Conservation (phyloP, 345 rosid genomes). For the Corymbia maculata region DNA sequence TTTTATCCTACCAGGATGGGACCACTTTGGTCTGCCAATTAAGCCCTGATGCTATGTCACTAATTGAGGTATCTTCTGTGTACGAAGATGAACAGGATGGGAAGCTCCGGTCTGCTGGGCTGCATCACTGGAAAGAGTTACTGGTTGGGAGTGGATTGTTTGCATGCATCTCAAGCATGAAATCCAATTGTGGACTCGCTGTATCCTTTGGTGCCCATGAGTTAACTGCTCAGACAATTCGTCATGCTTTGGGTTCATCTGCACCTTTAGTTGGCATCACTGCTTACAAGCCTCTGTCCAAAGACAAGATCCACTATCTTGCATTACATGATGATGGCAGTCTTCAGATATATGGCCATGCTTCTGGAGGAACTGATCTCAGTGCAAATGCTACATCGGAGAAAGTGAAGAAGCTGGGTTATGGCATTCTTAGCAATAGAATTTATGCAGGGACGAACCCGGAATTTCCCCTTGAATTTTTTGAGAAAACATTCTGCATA, state of each 20-base stretch:
- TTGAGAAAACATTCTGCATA: conserved; percentile 89
- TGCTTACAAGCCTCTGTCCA: conserved; percentile 89
- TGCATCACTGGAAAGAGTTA: conserved; percentile 92
- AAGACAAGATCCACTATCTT: conserved; percentile 88
- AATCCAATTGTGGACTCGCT: conserved; percentile 69
- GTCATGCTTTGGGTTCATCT: conserved; percentile 74
- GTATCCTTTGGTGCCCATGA: conserved; percentile 52
- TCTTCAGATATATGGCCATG: conserved; percentile 86
- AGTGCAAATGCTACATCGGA: conserved; percentile 59
- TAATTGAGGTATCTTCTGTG: conserved; percentile 57
- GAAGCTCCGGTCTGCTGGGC: conserved; percentile 57
- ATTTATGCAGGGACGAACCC: conserved; percentile 75
- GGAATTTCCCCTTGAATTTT: conserved; percentile 94
- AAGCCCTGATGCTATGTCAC: conserved; percentile 51
- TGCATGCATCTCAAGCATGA: conserved; percentile 68
- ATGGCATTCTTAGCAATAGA: conserved; percentile 76
- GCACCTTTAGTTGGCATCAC: conserved; percentile 86
- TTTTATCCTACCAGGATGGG: conserved; percentile 83
- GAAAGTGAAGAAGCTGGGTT: conserved; percentile 77
- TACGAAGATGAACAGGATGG: conserved; percentile 82
- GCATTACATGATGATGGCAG: conserved; percentile 98
- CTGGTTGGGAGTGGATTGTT: conserved; percentile 70
- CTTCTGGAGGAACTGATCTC: conserved; percentile 51
- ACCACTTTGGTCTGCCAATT: conserved; percentile 72
- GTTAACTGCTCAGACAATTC: conserved; percentile 65